Conservation (phyloP, 495 filamentous ascomycete species). For the Ramalina intermedia region DNA sequence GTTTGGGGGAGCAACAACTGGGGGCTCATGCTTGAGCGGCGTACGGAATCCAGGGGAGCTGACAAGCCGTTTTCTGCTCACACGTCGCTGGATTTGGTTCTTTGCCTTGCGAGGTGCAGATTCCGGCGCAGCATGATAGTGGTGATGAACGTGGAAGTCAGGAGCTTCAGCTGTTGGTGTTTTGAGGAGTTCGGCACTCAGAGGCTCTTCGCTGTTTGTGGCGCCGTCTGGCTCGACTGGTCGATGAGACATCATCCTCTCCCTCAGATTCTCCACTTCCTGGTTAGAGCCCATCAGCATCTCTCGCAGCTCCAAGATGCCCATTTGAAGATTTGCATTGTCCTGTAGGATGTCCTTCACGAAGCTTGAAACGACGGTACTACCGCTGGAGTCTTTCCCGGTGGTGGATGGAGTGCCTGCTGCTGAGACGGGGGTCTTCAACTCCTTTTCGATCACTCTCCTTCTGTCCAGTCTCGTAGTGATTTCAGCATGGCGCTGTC, state of each 20-base stretch:
- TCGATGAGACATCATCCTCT: slow-evolving; percentile 72
- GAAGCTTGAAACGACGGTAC: slow-evolving; percentile 72
- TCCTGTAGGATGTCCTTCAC: slow-evolving; percentile 92
- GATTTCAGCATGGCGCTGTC: slow-evolving; percentile 66
- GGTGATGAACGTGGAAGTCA: slow-evolving; percentile 81
- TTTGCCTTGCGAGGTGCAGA: slow-evolving; percentile 33
- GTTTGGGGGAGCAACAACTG: slow-evolving; percentile 28
- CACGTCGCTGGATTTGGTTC: slow-evolving; percentile 32
- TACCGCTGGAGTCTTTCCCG: slow-evolving; percentile 39
- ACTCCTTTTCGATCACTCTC: slow-evolving; percentile 55
- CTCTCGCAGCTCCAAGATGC: slow-evolving; percentile 78
- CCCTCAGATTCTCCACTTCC: slow-evolving; percentile 73
- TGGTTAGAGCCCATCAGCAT: slow-evolving; percentile 88
- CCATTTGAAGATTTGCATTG: slow-evolving; percentile 82
- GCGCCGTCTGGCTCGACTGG: slow-evolving; percentile 29
- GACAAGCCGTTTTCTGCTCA: slow-evolving; percentile 56
- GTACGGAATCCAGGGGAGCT: slow-evolving; percentile 44
- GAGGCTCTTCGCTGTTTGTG: slow-evolving; percentile 26
- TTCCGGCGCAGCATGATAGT: slow-evolving; percentile 58
- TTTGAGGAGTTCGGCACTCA: slow-evolving; percentile 55
- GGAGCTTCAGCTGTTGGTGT: slow-evolving; percentile 41
- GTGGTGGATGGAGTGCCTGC: slow-evolving; percentile 56
- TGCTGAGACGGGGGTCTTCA: slow-evolving; percentile 41
- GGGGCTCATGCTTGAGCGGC: slow-evolving; percentile 33
- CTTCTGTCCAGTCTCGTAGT: slow-evolving; percentile 67